Evolutionary conservation across 495 filamentous ascomycete genomes (phyloP).

Genomic region (Xylaria acuta): DNA sequence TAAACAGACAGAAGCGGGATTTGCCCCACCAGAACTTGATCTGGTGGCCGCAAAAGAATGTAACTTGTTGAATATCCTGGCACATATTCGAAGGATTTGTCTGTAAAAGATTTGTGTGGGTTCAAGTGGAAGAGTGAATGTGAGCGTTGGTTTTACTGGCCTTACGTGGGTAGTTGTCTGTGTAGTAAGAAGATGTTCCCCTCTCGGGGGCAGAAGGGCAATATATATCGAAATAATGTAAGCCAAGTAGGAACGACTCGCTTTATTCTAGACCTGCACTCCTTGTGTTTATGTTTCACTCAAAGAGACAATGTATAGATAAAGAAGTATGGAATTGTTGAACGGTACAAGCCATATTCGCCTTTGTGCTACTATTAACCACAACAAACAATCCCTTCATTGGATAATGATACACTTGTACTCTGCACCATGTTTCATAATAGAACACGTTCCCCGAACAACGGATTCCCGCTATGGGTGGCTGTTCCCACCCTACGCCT

Average conservation of each 20-base stretch:
- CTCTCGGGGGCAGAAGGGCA: neutral
- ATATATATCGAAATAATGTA: neutral
- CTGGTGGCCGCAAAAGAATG: constrained; percentile 19
- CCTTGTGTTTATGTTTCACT: neutral
- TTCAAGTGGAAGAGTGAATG: neutral
- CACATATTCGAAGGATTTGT: constrained; percentile 3
- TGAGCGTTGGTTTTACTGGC: neutral
- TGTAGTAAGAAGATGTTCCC: neutral
- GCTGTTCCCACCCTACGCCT: neutral
- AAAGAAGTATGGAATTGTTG: too few relatives aligned
- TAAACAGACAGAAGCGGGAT: constrained; percentile 16
- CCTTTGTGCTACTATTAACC: neutral
- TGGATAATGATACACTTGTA: neutral
- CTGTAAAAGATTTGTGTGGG: neutral
- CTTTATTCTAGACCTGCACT: neutral
- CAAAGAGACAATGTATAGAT: neutral
- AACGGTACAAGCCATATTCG: neutral
- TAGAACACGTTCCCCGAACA: neutral
- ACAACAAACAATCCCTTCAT: neutral
- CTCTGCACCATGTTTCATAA: neutral
- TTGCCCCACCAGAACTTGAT: neutral
- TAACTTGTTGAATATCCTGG: constrained; percentile 14
- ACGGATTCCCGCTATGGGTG: too few relatives aligned
- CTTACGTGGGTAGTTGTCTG: neutral
- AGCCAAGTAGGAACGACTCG: neutral